phyloP scores from a whole-genome alignment of 495 filamentous ascomycete genomes.

The Hypoxylon crocopeplum region DNA sequence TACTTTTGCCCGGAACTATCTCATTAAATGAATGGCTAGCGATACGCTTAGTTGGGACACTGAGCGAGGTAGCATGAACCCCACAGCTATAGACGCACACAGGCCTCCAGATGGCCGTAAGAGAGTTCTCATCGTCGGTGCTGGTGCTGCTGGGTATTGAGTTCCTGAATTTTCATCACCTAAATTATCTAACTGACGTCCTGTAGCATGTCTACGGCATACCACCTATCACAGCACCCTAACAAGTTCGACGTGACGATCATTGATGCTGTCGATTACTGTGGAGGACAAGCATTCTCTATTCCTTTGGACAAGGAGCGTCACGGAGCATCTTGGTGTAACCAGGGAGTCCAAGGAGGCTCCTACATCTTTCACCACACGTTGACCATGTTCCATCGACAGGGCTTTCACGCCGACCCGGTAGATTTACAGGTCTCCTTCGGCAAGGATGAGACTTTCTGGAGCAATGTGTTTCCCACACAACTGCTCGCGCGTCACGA shows the following conservation, averaged over 20 bases:
- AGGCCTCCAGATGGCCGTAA: slow-evolving; percentile 43
- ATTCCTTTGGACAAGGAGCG: slow-evolving; percentile 72
- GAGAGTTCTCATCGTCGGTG: slow-evolving; percentile 66
- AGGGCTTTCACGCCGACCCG: slow-evolving; percentile 70
- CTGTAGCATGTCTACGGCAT: slow-evolving; percentile 69
- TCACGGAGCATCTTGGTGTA: slow-evolving; percentile 77
- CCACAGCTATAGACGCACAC: slow-evolving; percentile 25
- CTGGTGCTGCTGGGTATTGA: slow-evolving; percentile 64
- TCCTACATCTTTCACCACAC: slow-evolving; percentile 83
- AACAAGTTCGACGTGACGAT: slow-evolving; percentile 77
- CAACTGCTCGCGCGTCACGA: slow-evolving; percentile 67
- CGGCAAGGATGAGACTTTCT: slow-evolving; percentile 79
- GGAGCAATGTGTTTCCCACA: slow-evolving; percentile 82
- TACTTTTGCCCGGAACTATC: too few relatives aligned
- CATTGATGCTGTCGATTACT: slow-evolving; percentile 69
- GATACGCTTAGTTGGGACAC: slow-evolving; percentile 17
- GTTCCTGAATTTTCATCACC: not conserved
- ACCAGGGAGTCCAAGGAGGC: slow-evolving; percentile 85
- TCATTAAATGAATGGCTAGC: slow-evolving; percentile 6
- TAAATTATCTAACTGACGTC: slow-evolving; percentile 9
- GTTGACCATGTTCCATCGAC: slow-evolving; percentile 74
- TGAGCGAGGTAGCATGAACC: slow-evolving; percentile 7
- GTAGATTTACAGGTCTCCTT: slow-evolving; percentile 83
- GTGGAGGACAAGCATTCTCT: slow-evolving; percentile 84
- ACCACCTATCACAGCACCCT: slow-evolving; percentile 74